Percentiles rank a stretch among this genome's conserved stretches.
Evolutionary conservation across 179 eudicot species (phyloP).

Genomic region (Actinidia arguta): DNA sequence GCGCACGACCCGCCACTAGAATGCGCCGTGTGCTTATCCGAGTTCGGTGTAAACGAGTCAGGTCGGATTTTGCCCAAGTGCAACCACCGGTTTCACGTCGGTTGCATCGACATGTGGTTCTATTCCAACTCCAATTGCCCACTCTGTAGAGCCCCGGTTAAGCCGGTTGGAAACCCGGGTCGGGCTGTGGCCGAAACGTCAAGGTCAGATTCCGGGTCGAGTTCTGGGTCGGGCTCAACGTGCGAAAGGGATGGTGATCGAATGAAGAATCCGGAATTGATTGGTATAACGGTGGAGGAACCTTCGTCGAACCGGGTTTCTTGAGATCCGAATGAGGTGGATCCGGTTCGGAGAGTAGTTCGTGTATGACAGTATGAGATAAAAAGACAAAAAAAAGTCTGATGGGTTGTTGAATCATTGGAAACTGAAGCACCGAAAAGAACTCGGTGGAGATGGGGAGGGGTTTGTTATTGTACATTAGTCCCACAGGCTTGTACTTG

Average conservation of each 20-base stretch:
- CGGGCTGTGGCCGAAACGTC: not conserved
- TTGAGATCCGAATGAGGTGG: not conserved
- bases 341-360: not conserved
- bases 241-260: too few relatives aligned
- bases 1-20: conserved; percentile 23
- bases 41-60: conserved; percentile 31
- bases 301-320: not conserved
- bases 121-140: conserved; percentile 46
- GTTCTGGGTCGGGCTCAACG: not conserved
- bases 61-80: conserved; percentile 41
- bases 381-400: not conserved
- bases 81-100: conserved; percentile 42
- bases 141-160: conserved; percentile 35
- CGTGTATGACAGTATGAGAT: not conserved
- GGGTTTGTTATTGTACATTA: not conserved
- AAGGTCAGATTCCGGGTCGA: not conserved
- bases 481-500: not conserved
- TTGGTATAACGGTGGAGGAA: not conserved
- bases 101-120: conserved; percentile 55
- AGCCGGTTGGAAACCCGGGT: not conserved
- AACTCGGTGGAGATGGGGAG: not conserved
- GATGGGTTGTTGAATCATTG: not conserved
- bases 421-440: not conserved
- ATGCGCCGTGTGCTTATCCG: conserved; percentile 51
- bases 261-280: not conserved